A percentile compares a stretch with the other conserved stretches of the same genome.
phyloP scores from a whole-genome alignment of 306 rosid species.

The Dryas octopetala region DNA sequence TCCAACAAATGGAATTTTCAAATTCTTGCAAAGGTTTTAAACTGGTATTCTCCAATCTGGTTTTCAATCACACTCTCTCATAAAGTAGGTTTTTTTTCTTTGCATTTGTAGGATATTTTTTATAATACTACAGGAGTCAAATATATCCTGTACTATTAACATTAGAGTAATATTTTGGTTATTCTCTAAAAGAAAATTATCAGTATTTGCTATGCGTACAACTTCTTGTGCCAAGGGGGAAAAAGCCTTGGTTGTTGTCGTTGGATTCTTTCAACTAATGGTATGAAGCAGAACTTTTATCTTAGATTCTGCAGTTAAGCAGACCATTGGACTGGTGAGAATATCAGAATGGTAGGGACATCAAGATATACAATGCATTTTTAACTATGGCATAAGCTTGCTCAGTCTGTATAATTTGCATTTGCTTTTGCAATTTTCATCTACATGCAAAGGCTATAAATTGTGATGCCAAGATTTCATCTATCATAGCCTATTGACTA shows the following conservation, averaged over 20 bases:
- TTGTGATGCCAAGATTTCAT: background rate
- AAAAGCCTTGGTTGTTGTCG: background rate
- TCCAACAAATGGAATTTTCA: slow-evolving; percentile 15
- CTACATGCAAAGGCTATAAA: background rate
- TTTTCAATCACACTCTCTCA: background rate
- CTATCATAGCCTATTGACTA: background rate
- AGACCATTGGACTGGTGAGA: background rate
- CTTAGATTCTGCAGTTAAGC: background rate
- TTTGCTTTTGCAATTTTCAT: background rate
- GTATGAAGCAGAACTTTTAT: background rate
- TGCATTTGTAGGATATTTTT: background rate
- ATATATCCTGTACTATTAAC: slow-evolving; percentile 4
- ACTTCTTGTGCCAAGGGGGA: background rate
- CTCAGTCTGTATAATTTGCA: background rate
- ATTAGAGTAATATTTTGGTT: background rate
- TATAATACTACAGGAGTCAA: background rate
- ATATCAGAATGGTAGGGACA: background rate
- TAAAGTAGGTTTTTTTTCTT: slow-evolving; percentile 7
- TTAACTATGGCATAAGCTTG: background rate
- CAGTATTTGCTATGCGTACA: background rate
- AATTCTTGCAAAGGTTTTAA: slow-evolving; percentile 19
- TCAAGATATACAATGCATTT: background rate
- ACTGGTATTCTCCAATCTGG: slow-evolving; percentile 23
- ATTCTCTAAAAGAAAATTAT: background rate
- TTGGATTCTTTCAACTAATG: background rate